These are phyloP conservation scores for Salvia splendens DNA, from an alignment of 257 asterid species.

Conservation along the genomic window DNA sequence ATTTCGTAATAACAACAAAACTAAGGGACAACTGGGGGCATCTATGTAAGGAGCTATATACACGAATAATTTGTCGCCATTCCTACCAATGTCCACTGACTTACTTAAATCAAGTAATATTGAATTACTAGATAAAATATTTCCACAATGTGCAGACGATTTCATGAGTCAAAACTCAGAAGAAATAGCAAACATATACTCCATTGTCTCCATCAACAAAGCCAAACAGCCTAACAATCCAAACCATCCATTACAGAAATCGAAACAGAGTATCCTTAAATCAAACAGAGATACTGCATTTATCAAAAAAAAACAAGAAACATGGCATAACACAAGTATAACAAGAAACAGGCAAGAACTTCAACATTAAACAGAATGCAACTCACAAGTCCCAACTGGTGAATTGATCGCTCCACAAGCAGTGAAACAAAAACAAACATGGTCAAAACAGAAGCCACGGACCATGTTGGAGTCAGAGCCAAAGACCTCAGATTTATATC, in stretches of 20 bases:
- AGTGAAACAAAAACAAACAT: slow-evolving; percentile 86
- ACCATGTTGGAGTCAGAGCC: slow-evolving; percentile 98
- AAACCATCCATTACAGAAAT: slow-evolving; percentile 19
- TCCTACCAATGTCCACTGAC: background rate
- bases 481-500: slow-evolving; percentile 67
- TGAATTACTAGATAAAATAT: background rate
- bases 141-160: slow-evolving; percentile 8
- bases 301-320: background rate
- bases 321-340: background rate
- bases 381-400: slow-evolving; percentile 79
- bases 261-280: background rate
- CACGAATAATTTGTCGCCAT: slow-evolving; percentile 11
- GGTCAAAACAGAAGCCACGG: slow-evolving; percentile 90
- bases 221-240: background rate
- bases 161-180: background rate
- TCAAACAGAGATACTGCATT: slow-evolving; percentile 9
- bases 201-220: background rate
- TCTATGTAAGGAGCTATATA: background rate
- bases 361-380: background rate
- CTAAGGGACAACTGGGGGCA: background rate
- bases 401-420: slow-evolving; percentile 94
- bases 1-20: background rate
- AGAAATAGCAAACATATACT: background rate
- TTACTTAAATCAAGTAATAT: background rate
- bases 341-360: background rate